phyloP scores from a whole-genome alignment of 345 rosid genomes.

The Citropsis articulata region DNA sequence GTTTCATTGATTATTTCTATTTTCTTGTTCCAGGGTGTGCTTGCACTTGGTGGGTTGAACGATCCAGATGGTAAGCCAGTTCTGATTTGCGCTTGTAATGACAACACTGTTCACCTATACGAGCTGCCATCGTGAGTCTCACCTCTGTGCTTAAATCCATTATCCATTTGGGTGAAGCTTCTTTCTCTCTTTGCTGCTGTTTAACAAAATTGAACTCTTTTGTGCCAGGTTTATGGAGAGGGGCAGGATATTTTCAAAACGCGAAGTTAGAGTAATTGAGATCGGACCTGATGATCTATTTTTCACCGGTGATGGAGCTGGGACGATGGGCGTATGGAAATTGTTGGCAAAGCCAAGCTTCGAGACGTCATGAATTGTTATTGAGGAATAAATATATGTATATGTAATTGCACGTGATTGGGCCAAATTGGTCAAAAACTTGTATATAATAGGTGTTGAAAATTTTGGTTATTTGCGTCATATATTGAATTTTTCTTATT shows the following conservation, averaged over 20 bases:
- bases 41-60: constrained; percentile 34
- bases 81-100: constrained; percentile 38
- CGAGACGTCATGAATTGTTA: not conserved
- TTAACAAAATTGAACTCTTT: not conserved
- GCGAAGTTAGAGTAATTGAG: constrained; percentile 31
- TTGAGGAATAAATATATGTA: no score
- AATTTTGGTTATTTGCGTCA: no score
- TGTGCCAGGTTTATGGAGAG: constrained; percentile 38
- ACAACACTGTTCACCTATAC: constrained; percentile 32
- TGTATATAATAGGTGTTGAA: no score
- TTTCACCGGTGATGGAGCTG: constrained; percentile 54
- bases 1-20: not conserved
- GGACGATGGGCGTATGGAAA: constrained; percentile 37
- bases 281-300: constrained; percentile 39
- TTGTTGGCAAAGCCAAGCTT: not conserved
- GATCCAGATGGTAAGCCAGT: constrained; percentile 46
- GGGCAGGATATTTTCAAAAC: constrained; percentile 43
- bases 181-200: no score
- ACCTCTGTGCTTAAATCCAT: not conserved
- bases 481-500: no score
- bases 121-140: constrained; percentile 50
- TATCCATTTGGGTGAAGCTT: not conserved
- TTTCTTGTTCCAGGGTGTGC: constrained; percentile 32
- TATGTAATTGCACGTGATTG: no score
- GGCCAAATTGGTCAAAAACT: no score